These are phyloP conservation scores for Aureobasidium sp. DNA, from an alignment of 2,329 filamentous ascomycete genomes.

Conservation along the genomic window DNA sequence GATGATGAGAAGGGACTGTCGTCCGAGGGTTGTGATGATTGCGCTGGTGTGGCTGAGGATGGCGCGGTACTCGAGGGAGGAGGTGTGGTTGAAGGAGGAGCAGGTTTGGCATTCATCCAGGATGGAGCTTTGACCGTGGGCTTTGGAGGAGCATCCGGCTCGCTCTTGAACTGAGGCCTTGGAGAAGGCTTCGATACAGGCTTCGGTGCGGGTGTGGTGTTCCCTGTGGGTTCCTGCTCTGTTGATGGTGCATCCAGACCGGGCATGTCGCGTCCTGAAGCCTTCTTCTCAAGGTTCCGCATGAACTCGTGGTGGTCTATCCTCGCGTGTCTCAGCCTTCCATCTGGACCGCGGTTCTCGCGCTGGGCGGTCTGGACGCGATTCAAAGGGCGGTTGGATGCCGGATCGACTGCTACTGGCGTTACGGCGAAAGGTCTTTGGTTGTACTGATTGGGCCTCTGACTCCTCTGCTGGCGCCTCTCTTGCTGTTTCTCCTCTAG, in stretches of 20 bases:
- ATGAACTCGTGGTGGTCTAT: not conserved
- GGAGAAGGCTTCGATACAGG: not conserved
- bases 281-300: not conserved
- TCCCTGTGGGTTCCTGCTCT: not conserved
- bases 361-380: slow-evolving; percentile 1
- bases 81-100: not conserved
- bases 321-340: not conserved
- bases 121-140: not conserved
- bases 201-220: not conserved
- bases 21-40: not conserved
- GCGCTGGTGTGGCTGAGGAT: not conserved
- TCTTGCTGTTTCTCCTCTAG: too few relatives aligned
- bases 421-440: not conserved
- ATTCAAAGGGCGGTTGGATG: not conserved
- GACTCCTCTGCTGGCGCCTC: not conserved
- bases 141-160: not conserved
- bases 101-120: not conserved
- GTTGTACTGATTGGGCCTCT: not conserved
- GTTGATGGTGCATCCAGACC: not conserved
- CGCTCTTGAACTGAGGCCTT: not conserved
- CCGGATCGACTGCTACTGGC: not conserved
- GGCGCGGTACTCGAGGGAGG: not conserved
- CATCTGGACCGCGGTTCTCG: too few relatives aligned
- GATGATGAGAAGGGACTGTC: not conserved
- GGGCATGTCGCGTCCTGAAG: not conserved